These are phyloP conservation scores for Vittaforma corneae DNA, from an alignment of 371 early-diverging fungal genomes.

Conservation along the genomic window DNA sequence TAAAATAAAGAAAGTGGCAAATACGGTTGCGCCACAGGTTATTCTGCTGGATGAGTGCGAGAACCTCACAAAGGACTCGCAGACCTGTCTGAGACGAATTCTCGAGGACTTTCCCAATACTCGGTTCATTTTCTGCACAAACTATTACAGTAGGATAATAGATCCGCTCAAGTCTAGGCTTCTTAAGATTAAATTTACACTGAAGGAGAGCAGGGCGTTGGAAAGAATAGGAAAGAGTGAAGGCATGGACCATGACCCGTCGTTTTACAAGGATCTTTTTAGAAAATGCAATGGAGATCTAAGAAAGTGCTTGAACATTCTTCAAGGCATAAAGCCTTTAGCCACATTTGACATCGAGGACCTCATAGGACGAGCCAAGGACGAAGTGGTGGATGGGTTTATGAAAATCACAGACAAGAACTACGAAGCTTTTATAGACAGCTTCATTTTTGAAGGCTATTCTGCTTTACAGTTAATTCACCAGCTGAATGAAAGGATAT, in stretches of 20 bases:
- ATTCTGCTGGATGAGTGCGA: slow-evolving; percentile 60
- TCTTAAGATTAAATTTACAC: slow-evolving; percentile 46
- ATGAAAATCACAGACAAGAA: slow-evolving; percentile 18
- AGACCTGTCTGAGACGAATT: slow-evolving; percentile 58
- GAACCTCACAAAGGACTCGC: slow-evolving; percentile 58
- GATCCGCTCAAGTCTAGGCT: slow-evolving; percentile 56
- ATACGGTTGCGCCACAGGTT: slow-evolving; percentile 40
- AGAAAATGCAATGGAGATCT: slow-evolving; percentile 48
- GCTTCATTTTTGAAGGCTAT: slow-evolving; percentile 43
- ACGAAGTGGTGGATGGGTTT: slow-evolving; percentile 44
- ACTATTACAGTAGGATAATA: slow-evolving; percentile 62
- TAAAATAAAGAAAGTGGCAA: slow-evolving; percentile 61
- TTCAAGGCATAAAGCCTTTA: slow-evolving; percentile 51
- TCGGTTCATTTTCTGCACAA: slow-evolving; percentile 58
- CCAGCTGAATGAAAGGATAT: slow-evolving; percentile 27
- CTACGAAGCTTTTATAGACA: slow-evolving; percentile 21
- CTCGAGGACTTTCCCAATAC: slow-evolving; percentile 57
- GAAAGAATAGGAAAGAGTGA: slow-evolving; percentile 45
- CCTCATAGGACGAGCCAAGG: background rate
- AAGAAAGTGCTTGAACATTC: slow-evolving; percentile 50
- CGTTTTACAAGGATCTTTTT: slow-evolving; percentile 37
- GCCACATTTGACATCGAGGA: background rate
- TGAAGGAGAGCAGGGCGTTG: slow-evolving; percentile 10
- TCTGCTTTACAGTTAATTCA: slow-evolving; percentile 45
- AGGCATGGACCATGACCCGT: slow-evolving; percentile 15